These are phyloP conservation scores for Ballota nigra DNA, from an alignment of 257 asterid species.

Conservation along the genomic window DNA sequence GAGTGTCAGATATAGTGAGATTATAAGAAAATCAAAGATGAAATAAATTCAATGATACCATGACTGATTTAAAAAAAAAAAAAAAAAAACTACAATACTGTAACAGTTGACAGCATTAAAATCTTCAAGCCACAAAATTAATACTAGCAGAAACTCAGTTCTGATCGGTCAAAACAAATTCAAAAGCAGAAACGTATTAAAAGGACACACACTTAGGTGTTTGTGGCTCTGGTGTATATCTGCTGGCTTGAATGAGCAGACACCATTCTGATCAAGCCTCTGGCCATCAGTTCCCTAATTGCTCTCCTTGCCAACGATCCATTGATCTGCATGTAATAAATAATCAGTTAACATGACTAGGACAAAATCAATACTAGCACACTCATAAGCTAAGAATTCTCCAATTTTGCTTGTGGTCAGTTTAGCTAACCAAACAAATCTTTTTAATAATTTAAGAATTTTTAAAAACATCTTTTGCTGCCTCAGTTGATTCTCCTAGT, in stretches of 20 bases:
- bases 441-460: too few relatives aligned
- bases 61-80: background rate
- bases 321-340: constrained; percentile 44
- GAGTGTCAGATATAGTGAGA: background rate
- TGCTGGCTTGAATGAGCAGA: constrained; percentile 89
- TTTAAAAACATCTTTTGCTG: too few relatives aligned
- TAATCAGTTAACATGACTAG: background rate
- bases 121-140: constrained; percentile 5
- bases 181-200: constrained; percentile 9
- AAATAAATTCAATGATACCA: background rate
- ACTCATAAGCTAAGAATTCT: background rate
- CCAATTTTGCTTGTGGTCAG: too few relatives aligned
- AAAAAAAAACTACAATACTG: background rate
- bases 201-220: constrained; percentile 43
- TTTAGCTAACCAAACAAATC: too few relatives aligned
- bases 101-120: background rate
- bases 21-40: background rate
- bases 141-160: constrained; percentile 6
- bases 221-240: constrained; percentile 87
- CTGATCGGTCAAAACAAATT: constrained; percentile 6
- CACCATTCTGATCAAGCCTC: constrained; percentile 71
- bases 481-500: too few relatives aligned
- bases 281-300: constrained; percentile 65
- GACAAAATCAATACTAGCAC: background rate
- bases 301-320: constrained; percentile 94